These are phyloP conservation scores for Yamadazyma mexicana DNA, from an alignment of 1,139 yeast species.

Conservation along the genomic window DNA sequence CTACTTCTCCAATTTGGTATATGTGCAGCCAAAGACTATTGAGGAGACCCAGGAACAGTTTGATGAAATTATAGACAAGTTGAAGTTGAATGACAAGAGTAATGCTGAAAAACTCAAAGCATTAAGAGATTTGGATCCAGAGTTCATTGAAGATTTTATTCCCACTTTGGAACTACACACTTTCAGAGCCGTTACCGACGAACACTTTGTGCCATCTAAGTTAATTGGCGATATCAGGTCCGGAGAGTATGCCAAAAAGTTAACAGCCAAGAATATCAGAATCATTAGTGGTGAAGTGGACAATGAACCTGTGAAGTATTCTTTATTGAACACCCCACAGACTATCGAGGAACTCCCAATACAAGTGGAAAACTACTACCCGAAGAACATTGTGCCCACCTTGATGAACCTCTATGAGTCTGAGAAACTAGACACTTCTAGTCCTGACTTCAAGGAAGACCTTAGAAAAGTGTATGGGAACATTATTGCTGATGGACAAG, in stretches of 20 bases:
- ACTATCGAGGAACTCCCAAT: not conserved
- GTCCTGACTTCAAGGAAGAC: conserved; percentile 1
- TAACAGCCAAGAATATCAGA: not conserved
- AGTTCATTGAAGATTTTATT: conserved; percentile 1
- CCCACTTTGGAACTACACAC: conserved; percentile 1
- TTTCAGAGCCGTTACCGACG: conserved; percentile 3
- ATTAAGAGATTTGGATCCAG: conserved; percentile 1
- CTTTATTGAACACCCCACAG: conserved; percentile 2
- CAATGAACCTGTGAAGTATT: conserved; percentile 2
- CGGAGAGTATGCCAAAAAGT: not conserved
- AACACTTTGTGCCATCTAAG: not conserved
- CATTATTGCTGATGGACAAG: conserved; percentile 2
- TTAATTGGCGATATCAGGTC: conserved; percentile 1
- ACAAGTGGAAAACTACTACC: conserved; percentile 3
- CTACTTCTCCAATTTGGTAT: conserved; percentile 3
- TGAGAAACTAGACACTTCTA: not conserved
- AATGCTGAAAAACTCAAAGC: conserved; percentile 1
- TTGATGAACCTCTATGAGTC: not conserved
- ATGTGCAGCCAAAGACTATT: conserved; percentile 3
- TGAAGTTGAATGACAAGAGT: conserved; percentile 1
- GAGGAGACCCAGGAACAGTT: conserved; percentile 2
- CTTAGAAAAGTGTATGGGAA: conserved; percentile 1
- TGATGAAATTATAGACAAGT: conserved; percentile 3
- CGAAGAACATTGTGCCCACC: not conserved
- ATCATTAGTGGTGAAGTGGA: conserved; percentile 2